phyloP scores from a whole-genome alignment of 805 yeast genomes.

The Metschnikowia cubensis region DNA sequence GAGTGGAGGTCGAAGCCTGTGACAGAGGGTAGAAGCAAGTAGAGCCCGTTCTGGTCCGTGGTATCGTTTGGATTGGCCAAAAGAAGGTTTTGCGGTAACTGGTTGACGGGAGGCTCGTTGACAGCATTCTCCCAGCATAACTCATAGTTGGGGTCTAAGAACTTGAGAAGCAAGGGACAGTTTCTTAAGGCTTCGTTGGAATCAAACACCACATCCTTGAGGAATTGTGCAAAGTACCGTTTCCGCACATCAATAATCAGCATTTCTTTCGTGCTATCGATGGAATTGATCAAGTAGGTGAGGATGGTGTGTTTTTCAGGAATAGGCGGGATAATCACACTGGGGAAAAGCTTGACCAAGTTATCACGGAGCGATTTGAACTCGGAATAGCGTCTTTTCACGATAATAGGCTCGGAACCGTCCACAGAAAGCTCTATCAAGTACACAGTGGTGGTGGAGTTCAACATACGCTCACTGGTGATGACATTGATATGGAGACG shows the following conservation, averaged over 20 bases:
- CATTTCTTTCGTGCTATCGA: slow-evolving; percentile 34
- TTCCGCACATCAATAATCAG: slow-evolving; percentile 46
- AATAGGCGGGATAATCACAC: slow-evolving; percentile 40
- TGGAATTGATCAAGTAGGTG: slow-evolving; percentile 37
- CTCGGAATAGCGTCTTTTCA: slow-evolving; percentile 41
- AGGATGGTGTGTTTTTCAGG: slow-evolving; percentile 48
- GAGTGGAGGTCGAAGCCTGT: slow-evolving; percentile 34
- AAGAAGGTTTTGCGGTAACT: slow-evolving; percentile 45
- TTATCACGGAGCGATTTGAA: slow-evolving; percentile 41
- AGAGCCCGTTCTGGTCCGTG: slow-evolving; percentile 50
- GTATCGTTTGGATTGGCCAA: slow-evolving; percentile 50
- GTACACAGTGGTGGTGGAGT: slow-evolving; percentile 37
- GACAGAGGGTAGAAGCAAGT: slow-evolving; percentile 44
- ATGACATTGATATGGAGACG: slow-evolving; percentile 28
- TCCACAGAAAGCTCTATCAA: slow-evolving; percentile 25
- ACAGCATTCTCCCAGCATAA: slow-evolving; percentile 49
- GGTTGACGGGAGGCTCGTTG: slow-evolving; percentile 42
- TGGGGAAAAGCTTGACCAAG: slow-evolving; percentile 36
- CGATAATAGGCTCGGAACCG: slow-evolving; percentile 24
- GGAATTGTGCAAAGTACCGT: slow-evolving; percentile 42
- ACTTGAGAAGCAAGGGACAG: slow-evolving; percentile 41
- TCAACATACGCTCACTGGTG: slow-evolving; percentile 33
- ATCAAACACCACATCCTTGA: slow-evolving; percentile 36
- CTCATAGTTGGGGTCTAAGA: slow-evolving; percentile 49
- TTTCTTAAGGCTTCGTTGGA: slow-evolving; percentile 26